Conservation (phyloP, 441 rosid species). For the Croton setiger region DNA sequence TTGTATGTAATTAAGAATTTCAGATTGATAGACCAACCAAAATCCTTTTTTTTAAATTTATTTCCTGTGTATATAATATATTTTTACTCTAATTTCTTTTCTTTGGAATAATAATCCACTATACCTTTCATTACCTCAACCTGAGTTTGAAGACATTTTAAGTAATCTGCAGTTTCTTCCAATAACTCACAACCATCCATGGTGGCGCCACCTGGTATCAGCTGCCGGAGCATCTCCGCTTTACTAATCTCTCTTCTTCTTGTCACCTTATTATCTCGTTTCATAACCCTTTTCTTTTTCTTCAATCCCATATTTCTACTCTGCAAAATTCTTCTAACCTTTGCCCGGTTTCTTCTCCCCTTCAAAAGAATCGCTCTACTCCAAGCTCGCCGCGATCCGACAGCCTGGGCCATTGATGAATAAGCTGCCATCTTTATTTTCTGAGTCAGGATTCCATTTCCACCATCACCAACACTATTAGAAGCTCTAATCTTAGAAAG, state of each 20-base stretch:
- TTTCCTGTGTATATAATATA: not conserved
- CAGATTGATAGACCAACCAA: too few species aligned
- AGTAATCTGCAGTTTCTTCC: conserved; percentile 56
- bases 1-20: too few species aligned
- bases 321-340: not conserved
- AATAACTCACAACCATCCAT: conserved; percentile 44
- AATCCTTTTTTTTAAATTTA: not conserved
- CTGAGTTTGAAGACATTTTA: conserved; percentile 46
- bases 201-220: conserved; percentile 50
- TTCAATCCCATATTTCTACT: not conserved
- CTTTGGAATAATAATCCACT: conserved; percentile 28
- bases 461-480: not conserved
- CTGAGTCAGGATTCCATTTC: not conserved
- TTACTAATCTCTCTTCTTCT: not conserved
- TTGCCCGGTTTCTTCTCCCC: conserved; percentile 15
- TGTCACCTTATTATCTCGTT: not conserved
- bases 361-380: conserved; percentile 24
- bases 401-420: conserved; percentile 23
- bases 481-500: conserved; percentile 7
- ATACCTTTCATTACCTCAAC: conserved; percentile 54
- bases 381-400: conserved; percentile 22
- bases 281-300: conserved; percentile 6
- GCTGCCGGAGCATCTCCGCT: conserved; percentile 33
- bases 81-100: not conserved
- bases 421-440: conserved; percentile 23